Base-by-base conservation (phyloP, 2,329 filamentous ascomycete genomes). In the Diplodia sapinea region DNA sequence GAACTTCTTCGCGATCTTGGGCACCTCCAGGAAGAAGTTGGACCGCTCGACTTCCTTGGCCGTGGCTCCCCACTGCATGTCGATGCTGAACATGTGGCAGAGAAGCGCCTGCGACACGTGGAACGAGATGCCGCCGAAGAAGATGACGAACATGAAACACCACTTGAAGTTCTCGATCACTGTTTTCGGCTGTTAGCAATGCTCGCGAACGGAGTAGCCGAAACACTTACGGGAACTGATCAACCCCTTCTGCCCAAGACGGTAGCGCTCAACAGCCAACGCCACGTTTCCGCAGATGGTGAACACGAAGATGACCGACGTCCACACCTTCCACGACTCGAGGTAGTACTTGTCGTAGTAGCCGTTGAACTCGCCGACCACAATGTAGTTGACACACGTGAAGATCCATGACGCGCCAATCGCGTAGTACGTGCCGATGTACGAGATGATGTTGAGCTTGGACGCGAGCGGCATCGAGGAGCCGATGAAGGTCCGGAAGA, bases 341-440 rank as follows among this genome's bases (percentile, higher is more conserved):
- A 51, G 26, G 12, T 62, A 67, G 43, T 36, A 67, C 50, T 67
- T 67, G 56, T 62, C 56, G 33, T 51, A 54, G 55, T 67, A 61
- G 40, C 88, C 89, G 72, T 89, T 88, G 79, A 86, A 90, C 87
- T 88, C 91, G 47, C 90, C 90, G 63, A 91, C 83, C 49, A 91
- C 78, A 76, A 92, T 87, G 78, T 92, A 93, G 78, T 92, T 93
- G 68, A 86, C 78, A 1, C 89, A 73, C 0, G 89, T 90, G 59
- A 92, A 81, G n/a, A 88, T 79, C 81, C 89, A 88, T 2, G 88
- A 86, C 0, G 86, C 86, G 3, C 86, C 90, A 68, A 93, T 87
- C 26, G 90, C 90, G 72, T 90, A 91, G 79, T 91, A 91, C 5
- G 89, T 90, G 54, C 87, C 88, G 70, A 91, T 87, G 76, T 91